Base-by-base conservation (phyloP, 2,329 filamentous ascomycete genomes). In the Dactylellina haptotyla region DNA sequence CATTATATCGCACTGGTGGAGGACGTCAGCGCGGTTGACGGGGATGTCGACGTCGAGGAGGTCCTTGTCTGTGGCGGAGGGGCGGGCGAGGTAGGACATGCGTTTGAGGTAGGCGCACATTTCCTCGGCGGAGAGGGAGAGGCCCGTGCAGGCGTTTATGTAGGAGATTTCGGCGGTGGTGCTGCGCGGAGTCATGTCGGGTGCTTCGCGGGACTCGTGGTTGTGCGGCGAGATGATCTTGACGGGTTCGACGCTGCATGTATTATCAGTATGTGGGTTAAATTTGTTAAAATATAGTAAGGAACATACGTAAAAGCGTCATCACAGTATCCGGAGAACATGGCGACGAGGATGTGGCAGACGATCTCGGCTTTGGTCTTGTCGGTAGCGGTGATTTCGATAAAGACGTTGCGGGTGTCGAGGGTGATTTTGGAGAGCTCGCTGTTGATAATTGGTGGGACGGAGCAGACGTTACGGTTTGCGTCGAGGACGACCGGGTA, bases 1-100 rank as follows among this genome's bases (percentile, higher is more conserved):
- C 94, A 99, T 99, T 77, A 99, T 91, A 80, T 99, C 95, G 78
- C 93, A 96, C 80, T 97, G 91, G 82, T 99, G 95, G 30, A 99
- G 88, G 43, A 99, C 90, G 81, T 99, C 95, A 51, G 95, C 94
- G 75, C 95, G 88, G 50, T 93, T 98, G 30, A 93, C 88, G 6
- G 95, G 95, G 23, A 98, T 87, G 34, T 89, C 86, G 26, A 98
- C 89, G 78, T 96, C 90, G 72, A 96, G 84, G 54, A 95, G 83
- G 79, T 91, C 89, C 62, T 86, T 82, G 74, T 90, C 85, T 75
- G 87, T 86, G 62, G 85, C 82, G 0, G 92, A 95, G 2, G 92
- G 93, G 69, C 86, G 87, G 28, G 92, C 92, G n/a, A 84, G 83
- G 82, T 93, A 92, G 32, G 92, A 90, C 93, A 99, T 98, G 82